Conservation (phyloP, 345 rosid genomes). For the Hypericum perforatum region DNA sequence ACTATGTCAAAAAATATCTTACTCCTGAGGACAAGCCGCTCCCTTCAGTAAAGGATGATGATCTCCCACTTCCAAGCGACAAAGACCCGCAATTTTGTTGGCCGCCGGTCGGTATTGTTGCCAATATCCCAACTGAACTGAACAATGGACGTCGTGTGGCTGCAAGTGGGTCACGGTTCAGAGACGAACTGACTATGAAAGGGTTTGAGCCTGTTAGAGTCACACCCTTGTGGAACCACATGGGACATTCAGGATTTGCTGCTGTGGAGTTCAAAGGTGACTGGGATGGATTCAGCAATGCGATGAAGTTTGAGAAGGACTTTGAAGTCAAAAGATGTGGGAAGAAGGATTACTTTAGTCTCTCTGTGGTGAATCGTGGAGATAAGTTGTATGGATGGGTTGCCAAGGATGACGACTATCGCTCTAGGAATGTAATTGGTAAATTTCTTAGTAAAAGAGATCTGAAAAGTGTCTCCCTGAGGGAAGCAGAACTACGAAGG, state of each 20-base stretch:
- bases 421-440: conserved; percentile 24
- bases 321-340: conserved; percentile 33
- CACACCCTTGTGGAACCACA: conserved; percentile 40
- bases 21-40: conserved; percentile 10
- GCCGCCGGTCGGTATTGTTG: conserved; percentile 64
- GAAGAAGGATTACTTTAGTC: conserved; percentile 29
- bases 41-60: neutral
- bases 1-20: conserved; percentile 30
- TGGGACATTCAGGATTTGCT: conserved; percentile 58
- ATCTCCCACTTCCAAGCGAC: neutral
- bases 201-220: conserved; percentile 67
- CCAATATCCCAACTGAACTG: conserved; percentile 39
- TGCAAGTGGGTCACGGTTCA: conserved; percentile 44
- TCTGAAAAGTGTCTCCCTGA: conserved; percentile 38
- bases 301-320: conserved; percentile 45
- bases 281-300: conserved; percentile 48
- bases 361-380: conserved; percentile 17
- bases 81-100: conserved; percentile 33
- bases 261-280: conserved; percentile 51
- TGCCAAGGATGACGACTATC: conserved; percentile 48
- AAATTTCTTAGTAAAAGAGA: conserved; percentile 41
- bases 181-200: conserved; percentile 32
- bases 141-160: conserved; percentile 36
- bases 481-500: conserved; percentile 38
- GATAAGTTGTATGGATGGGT: conserved; percentile 55